Base-by-base conservation (phyloP, 192 early-diverging fungal genomes). In the Haplosporangium gracile region DNA sequence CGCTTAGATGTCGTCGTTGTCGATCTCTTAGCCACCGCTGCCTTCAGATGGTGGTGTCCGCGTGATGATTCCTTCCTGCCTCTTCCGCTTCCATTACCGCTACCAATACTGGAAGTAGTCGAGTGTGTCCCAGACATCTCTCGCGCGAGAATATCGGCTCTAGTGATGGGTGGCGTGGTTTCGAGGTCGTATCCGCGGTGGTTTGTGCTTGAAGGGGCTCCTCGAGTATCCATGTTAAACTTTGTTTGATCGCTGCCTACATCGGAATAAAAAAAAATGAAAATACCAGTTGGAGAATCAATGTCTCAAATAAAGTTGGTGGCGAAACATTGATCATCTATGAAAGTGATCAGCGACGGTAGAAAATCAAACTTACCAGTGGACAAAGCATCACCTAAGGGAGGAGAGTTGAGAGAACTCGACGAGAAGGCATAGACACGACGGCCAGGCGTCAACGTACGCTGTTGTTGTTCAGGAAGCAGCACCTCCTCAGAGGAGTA, bases 121-220 rank as follows among this genome's bases (percentile, higher is more conserved):
- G 49, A 51, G 20, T 20, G 49, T 39, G 10, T 20, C 2, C 29
- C 68, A 26, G 80, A 74, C 74, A 75, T 51, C 39, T 82, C 69
- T 29, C 24, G 49, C 1, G 69, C 49, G 4, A 71, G 70, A 18
- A n/a, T 60, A 6, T 76, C 75, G 5, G 81, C 75, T 36, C 29
- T 81, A 7, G 42, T 51, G 36, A 32, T 16, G 13, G 15, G n/a
- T 32, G 11, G 29, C 15, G 60, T 3, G 43, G 43, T 45, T 1
- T 65, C 60, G 10, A 32, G 26, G 60, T 11, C 32, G 4, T 65
- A 32, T 65, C 60, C 29, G 11, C 60, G 29, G n/a, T 65, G 26
- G 26, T 65, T 11, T 3, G 29, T 15, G n/a, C 22, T 10, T 26
- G 55, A 57, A 57, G 6, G n/a, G 24, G 0, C 15, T 65, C 60